Evolutionary conservation across 2,329 filamentous ascomycete species (phyloP).

Genomic region (Sclerotinia sclerotiorum): DNA sequence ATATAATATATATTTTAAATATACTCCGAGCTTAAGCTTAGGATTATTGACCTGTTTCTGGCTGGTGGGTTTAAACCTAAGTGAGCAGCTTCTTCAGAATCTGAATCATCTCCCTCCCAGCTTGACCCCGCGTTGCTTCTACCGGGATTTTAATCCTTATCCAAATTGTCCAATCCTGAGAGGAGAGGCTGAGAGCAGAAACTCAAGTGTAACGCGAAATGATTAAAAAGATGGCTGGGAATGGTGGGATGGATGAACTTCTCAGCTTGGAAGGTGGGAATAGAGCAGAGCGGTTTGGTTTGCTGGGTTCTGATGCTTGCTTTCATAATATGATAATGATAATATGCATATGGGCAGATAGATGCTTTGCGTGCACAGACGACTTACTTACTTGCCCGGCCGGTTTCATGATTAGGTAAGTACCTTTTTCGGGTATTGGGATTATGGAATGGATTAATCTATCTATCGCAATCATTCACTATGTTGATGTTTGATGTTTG

Average conservation of each 20-base stretch:
- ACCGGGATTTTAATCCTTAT: neutral
- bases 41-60: neutral
- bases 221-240: slow-evolving; percentile 9
- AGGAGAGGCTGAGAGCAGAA: neutral
- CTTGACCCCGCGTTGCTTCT: neutral
- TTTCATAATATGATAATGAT: too few relatives aligned
- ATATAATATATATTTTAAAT: neutral
- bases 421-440: neutral
- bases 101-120: neutral
- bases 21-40: neutral
- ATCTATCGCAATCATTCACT: neutral
- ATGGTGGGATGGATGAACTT: neutral
- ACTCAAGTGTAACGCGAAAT: neutral
- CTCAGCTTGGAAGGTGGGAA: slow-evolving; percentile 11
- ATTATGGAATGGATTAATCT: too few relatives aligned
- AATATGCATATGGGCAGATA: neutral
- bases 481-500: neutral
- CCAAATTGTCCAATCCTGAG: neutral
- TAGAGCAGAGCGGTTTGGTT: too few relatives aligned
- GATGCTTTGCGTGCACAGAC: neutral
- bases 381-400: neutral
- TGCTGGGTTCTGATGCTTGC: neutral
- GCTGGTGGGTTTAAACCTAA: neutral
- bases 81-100: neutral
- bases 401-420: neutral